phyloP scores from a whole-genome alignment of 1,139 yeast genomes.

The Geotrichum fermentans region DNA sequence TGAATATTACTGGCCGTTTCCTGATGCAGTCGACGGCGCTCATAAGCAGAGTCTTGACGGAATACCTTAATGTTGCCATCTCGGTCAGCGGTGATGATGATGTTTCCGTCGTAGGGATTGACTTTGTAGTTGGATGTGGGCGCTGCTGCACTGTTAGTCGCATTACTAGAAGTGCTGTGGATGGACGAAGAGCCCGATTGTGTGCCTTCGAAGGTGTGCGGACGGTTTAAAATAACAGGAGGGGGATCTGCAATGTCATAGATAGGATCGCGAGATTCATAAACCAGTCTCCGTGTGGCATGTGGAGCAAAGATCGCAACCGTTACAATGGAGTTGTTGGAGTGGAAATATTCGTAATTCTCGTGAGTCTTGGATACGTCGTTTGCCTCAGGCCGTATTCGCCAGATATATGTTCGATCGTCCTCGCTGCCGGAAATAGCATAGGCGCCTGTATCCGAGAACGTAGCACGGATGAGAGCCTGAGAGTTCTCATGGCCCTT shows the following conservation, averaged over 20 bases:
- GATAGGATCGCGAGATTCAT: conserved; percentile 71
- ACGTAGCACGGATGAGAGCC: conserved; percentile 65
- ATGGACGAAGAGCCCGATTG: not conserved
- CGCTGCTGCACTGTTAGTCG: no score
- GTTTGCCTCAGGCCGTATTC: conserved; percentile 35
- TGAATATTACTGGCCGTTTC: conserved; percentile 9
- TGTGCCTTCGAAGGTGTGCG: not conserved
- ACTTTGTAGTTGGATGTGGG: conserved; percentile 5
- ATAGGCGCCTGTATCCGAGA: conserved; percentile 50
- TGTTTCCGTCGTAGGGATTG: conserved; percentile 36
- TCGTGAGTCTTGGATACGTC: conserved; percentile 48
- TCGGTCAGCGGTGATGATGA: conserved; percentile 73
- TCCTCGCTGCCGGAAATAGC: conserved; percentile 48
- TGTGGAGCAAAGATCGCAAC: conserved; percentile 77
- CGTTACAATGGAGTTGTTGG: conserved; percentile 69
- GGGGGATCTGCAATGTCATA: conserved; percentile 51
- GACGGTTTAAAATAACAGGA: conserved; percentile 2
- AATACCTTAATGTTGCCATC: conserved; percentile 70
- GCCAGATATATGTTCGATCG: conserved; percentile 59
- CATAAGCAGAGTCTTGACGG: conserved; percentile 66
- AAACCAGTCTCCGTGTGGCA: conserved; percentile 57
- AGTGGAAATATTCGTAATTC: conserved; percentile 36
- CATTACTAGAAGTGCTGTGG: not conserved
- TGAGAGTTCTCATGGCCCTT: conserved; percentile 70
- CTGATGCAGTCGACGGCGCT: conserved; percentile 26